Conservation (phyloP, 768 basidiomycete species). For the Boletus huronensis region DNA sequence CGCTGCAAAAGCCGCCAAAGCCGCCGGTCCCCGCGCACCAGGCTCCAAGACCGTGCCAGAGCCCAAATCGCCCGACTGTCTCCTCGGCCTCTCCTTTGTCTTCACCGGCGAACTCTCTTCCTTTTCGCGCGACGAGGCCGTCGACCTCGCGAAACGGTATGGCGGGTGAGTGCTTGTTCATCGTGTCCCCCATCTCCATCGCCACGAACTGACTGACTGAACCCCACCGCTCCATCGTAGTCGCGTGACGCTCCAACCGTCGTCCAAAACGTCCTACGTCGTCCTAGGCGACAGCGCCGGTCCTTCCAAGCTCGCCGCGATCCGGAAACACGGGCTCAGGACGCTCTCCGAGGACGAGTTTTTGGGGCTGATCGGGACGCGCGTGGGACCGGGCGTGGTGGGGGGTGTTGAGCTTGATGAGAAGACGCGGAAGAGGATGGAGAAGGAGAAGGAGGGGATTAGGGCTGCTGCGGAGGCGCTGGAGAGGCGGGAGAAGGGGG, state of each 20-base stretch:
- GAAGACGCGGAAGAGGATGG: slow-evolving; percentile 76
- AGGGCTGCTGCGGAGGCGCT: slow-evolving; percentile 72
- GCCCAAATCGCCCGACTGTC: slow-evolving; percentile 73
- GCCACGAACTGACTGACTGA: too few species aligned
- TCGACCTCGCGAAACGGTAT: slow-evolving; percentile 86
- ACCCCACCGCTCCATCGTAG: slow-evolving; percentile 37
- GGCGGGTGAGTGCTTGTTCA: slow-evolving; percentile 77
- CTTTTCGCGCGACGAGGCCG: slow-evolving; percentile 83
- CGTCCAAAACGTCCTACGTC: slow-evolving; percentile 86
- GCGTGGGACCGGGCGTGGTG: slow-evolving; percentile 44
- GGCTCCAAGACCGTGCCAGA: slow-evolving; percentile 64
- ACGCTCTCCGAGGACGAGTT: slow-evolving; percentile 88
- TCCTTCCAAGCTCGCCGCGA: slow-evolving; percentile 79
- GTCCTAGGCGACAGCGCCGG: slow-evolving; percentile 88
- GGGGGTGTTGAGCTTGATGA: slow-evolving; percentile 55
- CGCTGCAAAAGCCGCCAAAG: slow-evolving; percentile 56
- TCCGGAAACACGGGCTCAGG: slow-evolving; percentile 73
- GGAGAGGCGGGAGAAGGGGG: slow-evolving; percentile 61
- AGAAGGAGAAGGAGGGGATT: slow-evolving; percentile 78
- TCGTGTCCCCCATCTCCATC: too few species aligned
- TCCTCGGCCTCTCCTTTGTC: slow-evolving; percentile 86
- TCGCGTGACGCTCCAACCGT: slow-evolving; percentile 83
- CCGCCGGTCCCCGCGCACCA: slow-evolving; percentile 53
- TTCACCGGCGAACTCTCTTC: slow-evolving; percentile 92
- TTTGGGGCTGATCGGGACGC: slow-evolving; percentile 72